phyloP scores from a whole-genome alignment of 2,329 filamentous ascomycete species.

The Hypoxylon sp. region DNA sequence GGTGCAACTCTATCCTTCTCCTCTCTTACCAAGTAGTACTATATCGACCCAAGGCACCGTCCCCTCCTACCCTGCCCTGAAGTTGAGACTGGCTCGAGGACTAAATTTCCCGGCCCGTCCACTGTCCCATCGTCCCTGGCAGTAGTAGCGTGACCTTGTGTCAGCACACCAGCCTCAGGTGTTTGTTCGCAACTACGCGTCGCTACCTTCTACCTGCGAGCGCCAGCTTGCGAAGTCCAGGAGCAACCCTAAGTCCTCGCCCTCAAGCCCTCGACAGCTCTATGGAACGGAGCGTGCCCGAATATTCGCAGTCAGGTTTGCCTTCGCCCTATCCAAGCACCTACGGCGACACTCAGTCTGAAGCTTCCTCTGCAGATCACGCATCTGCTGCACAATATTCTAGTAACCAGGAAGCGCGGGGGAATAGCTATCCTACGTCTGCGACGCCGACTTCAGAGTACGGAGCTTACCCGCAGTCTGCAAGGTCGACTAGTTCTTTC shows the following conservation, averaged over 20 bases:
- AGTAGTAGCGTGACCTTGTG: conserved; percentile 54
- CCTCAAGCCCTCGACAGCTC: conserved; percentile 52
- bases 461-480: conserved; percentile 79
- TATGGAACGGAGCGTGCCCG: conserved; percentile 75
- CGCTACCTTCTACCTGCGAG: conserved; percentile 48
- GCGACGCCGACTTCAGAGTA: conserved; percentile 92
- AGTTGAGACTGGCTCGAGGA: conserved; percentile 52
- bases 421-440: conserved; percentile 77
- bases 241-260: conserved; percentile 51
- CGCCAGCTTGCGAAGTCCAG: conserved; percentile 50
- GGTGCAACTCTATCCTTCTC: conserved; percentile 53
- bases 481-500: conserved; percentile 82
- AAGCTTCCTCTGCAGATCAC: conserved; percentile 89
- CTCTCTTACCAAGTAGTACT: conserved; percentile 49
- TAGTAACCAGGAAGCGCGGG: conserved; percentile 82
- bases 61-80: conserved; percentile 48
- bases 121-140: conserved; percentile 46
- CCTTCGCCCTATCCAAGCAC: conserved; percentile 77
- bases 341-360: conserved; percentile 81
- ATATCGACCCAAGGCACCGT: conserved; percentile 49
- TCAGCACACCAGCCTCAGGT: conserved; percentile 51
- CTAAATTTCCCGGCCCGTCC: conserved; percentile 52
- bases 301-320: conserved; percentile 92
- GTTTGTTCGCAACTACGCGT: conserved; percentile 52
- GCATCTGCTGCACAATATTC: conserved; percentile 92